phyloP scores from a whole-genome alignment of 2,329 filamentous ascomycete species.

The Tolypocladium guangdongense region DNA sequence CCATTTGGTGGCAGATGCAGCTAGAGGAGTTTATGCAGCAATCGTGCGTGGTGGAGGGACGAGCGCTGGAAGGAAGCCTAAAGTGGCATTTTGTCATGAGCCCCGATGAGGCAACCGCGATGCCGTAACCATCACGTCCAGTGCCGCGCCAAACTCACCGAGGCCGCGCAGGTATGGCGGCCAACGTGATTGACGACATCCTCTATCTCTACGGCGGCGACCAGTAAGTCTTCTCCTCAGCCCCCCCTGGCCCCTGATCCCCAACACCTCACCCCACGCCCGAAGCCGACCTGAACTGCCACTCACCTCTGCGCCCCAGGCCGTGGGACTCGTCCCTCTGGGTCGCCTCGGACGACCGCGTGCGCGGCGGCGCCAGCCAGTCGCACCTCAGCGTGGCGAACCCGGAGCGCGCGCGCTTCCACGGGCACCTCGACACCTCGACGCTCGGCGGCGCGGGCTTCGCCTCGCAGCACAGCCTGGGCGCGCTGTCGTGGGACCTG shows the following conservation, averaged over 20 bases:
- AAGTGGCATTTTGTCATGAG: not conserved
- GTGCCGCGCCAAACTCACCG: not conserved
- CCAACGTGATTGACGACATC: constrained; percentile 9
- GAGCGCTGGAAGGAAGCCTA: not conserved
- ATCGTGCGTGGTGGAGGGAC: not conserved
- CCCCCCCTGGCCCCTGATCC: not conserved
- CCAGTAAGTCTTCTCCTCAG: constrained; percentile 17
- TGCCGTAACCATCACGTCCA: not conserved
- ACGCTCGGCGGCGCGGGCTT: constrained; percentile 74
- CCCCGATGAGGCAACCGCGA: not conserved
- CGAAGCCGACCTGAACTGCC: not conserved
- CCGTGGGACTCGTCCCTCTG: constrained; percentile 51
- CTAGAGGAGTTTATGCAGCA: not conserved
- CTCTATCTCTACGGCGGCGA: constrained; percentile 29
- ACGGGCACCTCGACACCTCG: constrained; percentile 60
- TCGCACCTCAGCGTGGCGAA: constrained; percentile 33
- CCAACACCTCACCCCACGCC: not conserved
- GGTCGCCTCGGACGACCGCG: constrained; percentile 62
- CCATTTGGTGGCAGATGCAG: no score
- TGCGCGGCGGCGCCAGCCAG: constrained; percentile 61
- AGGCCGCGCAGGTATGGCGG: not conserved
- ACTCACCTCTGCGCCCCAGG: constrained; percentile 22
- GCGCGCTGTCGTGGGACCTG: constrained; percentile 51
- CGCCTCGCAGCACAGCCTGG: constrained; percentile 62
- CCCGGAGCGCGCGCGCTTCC: constrained; percentile 42